phyloP scores from a whole-genome alignment of 805 yeast genomes.

The Myxozyma nipponensis region DNA sequence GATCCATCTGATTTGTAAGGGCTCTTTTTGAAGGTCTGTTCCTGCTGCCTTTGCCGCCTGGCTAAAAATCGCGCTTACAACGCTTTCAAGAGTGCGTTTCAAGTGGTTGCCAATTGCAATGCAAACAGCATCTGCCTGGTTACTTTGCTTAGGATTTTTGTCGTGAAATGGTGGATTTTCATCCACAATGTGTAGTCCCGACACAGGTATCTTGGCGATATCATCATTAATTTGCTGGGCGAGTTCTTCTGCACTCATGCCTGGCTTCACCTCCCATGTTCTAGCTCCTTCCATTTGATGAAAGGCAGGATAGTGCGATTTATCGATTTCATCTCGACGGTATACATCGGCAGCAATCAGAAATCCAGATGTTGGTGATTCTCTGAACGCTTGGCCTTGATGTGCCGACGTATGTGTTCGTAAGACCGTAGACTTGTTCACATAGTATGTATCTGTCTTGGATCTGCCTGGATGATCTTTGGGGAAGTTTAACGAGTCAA shows the following conservation, averaged over 20 bases:
- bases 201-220: constrained; percentile 58
- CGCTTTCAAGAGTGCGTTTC: constrained; percentile 77
- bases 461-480: constrained; percentile 90
- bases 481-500: constrained; percentile 90
- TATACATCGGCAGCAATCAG: constrained; percentile 94
- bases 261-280: constrained; percentile 61
- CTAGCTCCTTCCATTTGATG: constrained; percentile 98
- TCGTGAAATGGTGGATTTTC: constrained; percentile 52
- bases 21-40: constrained; percentile 44
- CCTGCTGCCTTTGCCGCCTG: constrained; percentile 62
- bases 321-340: constrained; percentile 90
- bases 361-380: constrained; percentile 72
- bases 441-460: constrained; percentile 86
- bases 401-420: constrained; percentile 98
- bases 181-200: constrained; percentile 75
- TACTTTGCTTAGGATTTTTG: constrained; percentile 74
- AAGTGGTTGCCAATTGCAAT: constrained; percentile 69
- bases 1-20: constrained; percentile 87
- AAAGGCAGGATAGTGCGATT: constrained; percentile 95
- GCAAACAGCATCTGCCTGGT: constrained; percentile 68
- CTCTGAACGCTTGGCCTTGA: constrained; percentile 58
- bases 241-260: constrained; percentile 35
- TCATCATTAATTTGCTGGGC: constrained; percentile 52
- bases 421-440: constrained; percentile 66
- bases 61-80: constrained; percentile 78